Base-by-base conservation (phyloP, 129 eudicot species). In the Centrapalus pauciflorus region DNA sequence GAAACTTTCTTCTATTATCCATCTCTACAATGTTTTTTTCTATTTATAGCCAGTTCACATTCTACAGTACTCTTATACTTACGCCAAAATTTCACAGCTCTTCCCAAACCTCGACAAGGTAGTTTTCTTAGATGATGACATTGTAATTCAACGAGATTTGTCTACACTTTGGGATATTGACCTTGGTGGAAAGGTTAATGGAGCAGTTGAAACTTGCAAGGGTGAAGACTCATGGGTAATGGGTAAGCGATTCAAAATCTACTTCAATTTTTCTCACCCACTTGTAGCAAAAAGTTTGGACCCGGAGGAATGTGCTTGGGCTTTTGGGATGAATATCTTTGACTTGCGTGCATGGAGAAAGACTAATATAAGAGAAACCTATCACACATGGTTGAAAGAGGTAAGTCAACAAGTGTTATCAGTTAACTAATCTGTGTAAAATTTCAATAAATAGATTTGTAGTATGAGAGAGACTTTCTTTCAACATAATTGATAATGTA, bases 261-360 rank as follows among this genome's bases (percentile, higher is more conserved):
- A 93, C 82, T 93, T 93, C 86, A 93, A 93, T 74, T 93, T 93
- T 75, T 93, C 98, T 49, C 92, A 93, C 72, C 98, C 98, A 9
- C 95, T 81, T 50, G 80, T 93, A 26, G 79, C 95, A 14, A 69
- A 93, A 77, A 83, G 72, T 61, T 82, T 93, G 83, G 78, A 93
- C 60, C 96, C 96, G 0, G 95, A 88, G 12, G 96, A 93, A 78
- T 93, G 98, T 78, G 98, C 98, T 61, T 93, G 98, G 98, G 98
- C 96, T 61, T 93, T 85, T 66, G 98, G 98, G 61, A 88, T 93
- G 98, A 93, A 93, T 67, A 82, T 93, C 68, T 93, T 93, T 60
- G 98, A 93, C 74, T 78, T 93, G 65, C 84, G 76, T 51, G 95
- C 87, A 55, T 93, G 98, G 98, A 83, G 92, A 61, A 80, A 75